Evolutionary conservation across 2,329 filamentous ascomycete species (phyloP).

Genomic region (Tricladium varicosporioides): DNA sequence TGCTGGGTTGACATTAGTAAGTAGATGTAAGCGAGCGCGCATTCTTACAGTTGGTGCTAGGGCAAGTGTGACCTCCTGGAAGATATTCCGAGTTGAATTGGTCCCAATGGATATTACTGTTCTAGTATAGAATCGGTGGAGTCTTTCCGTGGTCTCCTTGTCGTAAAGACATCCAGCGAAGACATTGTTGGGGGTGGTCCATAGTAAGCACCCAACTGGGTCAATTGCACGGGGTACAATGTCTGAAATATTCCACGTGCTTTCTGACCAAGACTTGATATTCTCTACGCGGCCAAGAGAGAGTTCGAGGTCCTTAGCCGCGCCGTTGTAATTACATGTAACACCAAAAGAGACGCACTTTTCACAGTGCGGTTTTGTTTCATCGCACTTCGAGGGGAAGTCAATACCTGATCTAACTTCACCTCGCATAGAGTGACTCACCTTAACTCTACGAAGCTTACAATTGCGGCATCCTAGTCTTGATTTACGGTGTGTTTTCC

Average conservation of each 20-base stretch:
- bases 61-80: conserved; percentile 36
- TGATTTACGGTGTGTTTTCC: conserved; percentile 49
- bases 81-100: conserved; percentile 32
- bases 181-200: not conserved
- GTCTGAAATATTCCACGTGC: not conserved
- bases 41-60: conserved; percentile 41
- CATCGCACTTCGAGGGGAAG: conserved; percentile 48
- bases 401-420: not conserved
- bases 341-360: conserved; percentile 48
- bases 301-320: conserved; percentile 34
- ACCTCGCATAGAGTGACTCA: conserved; percentile 24
- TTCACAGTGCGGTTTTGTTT: conserved; percentile 46
- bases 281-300: conserved; percentile 27
- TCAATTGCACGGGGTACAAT: not conserved
- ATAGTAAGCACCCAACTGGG: not conserved
- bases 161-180: conserved; percentile 17
- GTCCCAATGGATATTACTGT: conserved; percentile 43
- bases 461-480: conserved; percentile 55
- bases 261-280: not conserved
- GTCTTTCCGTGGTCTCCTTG: conserved; percentile 31
- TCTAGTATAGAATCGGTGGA: conserved; percentile 43
- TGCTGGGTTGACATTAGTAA: conserved; percentile 12
- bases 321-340: conserved; percentile 44
- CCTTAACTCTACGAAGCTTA: conserved; percentile 53
- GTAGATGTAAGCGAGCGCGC: not conserved